Evolutionary conservation across 208 protist species (phyloP).

Genomic region (Leishmania aethiopica): DNA sequence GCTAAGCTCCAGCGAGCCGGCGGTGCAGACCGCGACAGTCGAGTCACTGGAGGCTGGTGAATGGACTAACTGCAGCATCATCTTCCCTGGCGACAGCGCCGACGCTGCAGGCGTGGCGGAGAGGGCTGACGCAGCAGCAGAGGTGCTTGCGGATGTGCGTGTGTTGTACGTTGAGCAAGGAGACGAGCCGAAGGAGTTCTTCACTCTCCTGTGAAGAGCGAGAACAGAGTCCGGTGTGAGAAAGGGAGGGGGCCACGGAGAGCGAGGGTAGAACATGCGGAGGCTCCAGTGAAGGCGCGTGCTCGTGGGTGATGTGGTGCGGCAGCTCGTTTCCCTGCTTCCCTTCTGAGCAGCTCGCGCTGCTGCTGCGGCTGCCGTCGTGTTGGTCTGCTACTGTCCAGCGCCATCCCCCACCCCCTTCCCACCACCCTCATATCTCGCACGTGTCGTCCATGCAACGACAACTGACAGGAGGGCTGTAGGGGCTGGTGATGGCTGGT

Average conservation of each 20-base stretch:
- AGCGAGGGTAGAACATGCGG: background rate
- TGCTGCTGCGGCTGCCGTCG: background rate
- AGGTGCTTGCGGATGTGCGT: slow-evolving; percentile 16
- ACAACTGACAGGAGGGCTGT: background rate
- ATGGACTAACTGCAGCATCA: slow-evolving; percentile 16
- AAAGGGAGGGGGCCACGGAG: background rate
- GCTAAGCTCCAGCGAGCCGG: background rate
- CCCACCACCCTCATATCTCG: background rate
- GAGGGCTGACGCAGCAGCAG: background rate
- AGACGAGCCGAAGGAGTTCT: slow-evolving; percentile 75
- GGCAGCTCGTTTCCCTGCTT: background rate
- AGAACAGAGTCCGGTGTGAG: background rate
- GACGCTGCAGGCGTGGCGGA: background rate
- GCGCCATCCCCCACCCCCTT: background rate
- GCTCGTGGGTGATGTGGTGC: background rate
- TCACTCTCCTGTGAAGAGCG: slow-evolving; percentile 36
- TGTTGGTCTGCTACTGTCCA: background rate
- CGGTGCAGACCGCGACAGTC: no score
- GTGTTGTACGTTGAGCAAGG: slow-evolving; percentile 57
- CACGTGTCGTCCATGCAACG: background rate
- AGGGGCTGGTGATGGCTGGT: background rate
- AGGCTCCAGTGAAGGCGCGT: background rate
- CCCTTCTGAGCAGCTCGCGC: background rate
- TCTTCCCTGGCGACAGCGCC: slow-evolving; percentile 1
- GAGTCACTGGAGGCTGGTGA: background rate